These are phyloP conservation scores for Leccinum sublutescens DNA, from an alignment of 768 basidiomycete genomes.

Conservation along the genomic window DNA sequence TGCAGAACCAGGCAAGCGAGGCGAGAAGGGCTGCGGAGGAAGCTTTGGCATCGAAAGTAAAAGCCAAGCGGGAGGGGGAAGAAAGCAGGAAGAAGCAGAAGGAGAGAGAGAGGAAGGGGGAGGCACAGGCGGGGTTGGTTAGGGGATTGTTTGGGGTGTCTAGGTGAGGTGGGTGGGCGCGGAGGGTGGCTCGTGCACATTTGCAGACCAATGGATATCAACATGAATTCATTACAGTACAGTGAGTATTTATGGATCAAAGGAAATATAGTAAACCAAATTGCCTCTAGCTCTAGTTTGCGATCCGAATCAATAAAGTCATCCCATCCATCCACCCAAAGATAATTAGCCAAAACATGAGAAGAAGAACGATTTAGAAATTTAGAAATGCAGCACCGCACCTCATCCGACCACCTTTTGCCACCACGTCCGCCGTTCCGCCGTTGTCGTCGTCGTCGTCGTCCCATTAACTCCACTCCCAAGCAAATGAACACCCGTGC, in stretches of 20 bases:
- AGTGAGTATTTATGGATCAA: neutral
- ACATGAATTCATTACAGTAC: neutral
- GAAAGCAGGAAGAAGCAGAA: constrained; percentile 7
- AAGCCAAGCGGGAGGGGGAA: constrained; percentile 7
- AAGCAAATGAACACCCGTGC: constrained; percentile 1
- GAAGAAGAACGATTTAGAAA: neutral
- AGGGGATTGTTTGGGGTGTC: constrained; percentile 19
- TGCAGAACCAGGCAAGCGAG: constrained; percentile 16
- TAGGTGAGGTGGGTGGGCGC: neutral
- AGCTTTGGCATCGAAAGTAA: constrained; percentile 16
- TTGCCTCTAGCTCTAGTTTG: neutral
- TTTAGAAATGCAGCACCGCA: neutral
- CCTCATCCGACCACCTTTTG: constrained; percentile 26
- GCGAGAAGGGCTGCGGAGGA: constrained; percentile 18
- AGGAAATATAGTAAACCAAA: neutral
- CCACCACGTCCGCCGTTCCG: constrained; percentile 32
- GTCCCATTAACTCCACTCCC: neutral
- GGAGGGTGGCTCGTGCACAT: too few relatives aligned
- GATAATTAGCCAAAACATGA: neutral
- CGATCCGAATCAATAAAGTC: neutral
- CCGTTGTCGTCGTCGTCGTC: neutral
- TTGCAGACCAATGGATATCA: neutral
- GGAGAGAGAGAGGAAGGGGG: neutral
- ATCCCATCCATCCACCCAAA: neutral
- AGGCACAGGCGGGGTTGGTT: constrained; percentile 11